phyloP scores from a whole-genome alignment of 2,329 filamentous ascomycete species.

The Fusarium paranaense region DNA sequence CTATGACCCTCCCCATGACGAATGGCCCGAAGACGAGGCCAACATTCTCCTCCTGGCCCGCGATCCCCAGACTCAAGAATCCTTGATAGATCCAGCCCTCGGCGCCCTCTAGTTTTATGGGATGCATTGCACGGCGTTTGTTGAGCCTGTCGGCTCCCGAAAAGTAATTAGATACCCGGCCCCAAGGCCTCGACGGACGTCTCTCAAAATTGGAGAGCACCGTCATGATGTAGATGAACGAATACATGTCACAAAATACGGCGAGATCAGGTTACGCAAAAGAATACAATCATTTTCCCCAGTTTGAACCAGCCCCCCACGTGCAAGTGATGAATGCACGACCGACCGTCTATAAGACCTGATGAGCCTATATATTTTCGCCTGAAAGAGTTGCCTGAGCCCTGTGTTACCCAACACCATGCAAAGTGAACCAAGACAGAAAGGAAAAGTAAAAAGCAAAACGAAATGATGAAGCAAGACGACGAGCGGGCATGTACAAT shows the following conservation, averaged over 20 bases:
- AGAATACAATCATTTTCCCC: slow-evolving; percentile 1
- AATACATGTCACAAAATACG: slow-evolving; percentile 15
- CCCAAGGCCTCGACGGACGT: slow-evolving; percentile 29
- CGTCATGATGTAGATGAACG: slow-evolving; percentile 27
- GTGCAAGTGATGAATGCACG: slow-evolving; percentile 5
- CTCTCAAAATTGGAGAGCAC: neutral
- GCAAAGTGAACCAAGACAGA: slow-evolving; percentile 8
- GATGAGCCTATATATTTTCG: slow-evolving; percentile 14
- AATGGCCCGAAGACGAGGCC: slow-evolving; percentile 59
- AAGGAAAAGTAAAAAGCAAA: neutral
- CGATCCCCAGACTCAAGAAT: slow-evolving; percentile 40
- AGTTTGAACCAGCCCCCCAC: neutral
- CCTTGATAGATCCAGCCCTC: slow-evolving; percentile 50
- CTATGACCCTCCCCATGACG: slow-evolving; percentile 49
- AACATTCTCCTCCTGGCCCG: slow-evolving; percentile 56
- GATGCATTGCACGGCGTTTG: slow-evolving; percentile 15
- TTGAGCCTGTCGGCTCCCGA: slow-evolving; percentile 1
- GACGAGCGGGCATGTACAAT: neutral
- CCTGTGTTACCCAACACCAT: slow-evolving; percentile 25
- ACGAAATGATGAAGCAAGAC: neutral
- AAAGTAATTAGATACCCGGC: slow-evolving; percentile 41
- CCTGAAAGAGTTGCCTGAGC: neutral
- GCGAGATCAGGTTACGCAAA: neutral
- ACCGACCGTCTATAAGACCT: slow-evolving; percentile 33
- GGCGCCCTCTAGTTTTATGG: slow-evolving; percentile 13